A percentile compares a stretch with the other conserved stretches of the same genome.
phyloP scores from a whole-genome alignment of 2,329 filamentous ascomycete species.

The Coniella lustricola region DNA sequence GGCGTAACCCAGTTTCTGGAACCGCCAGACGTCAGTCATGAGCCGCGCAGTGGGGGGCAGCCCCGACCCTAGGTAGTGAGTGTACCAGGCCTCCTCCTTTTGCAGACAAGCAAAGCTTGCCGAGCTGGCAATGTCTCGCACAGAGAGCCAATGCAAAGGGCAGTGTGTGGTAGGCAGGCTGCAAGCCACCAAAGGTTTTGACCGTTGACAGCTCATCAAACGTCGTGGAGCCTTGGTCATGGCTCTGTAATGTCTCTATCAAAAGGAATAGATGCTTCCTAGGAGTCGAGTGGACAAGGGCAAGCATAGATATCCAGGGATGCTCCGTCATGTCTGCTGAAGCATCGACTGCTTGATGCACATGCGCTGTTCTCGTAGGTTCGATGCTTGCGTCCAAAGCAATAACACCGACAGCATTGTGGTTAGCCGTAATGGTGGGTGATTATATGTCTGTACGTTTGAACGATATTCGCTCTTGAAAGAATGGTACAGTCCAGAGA shows the following conservation, averaged over 20 bases:
- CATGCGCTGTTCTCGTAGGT: too few species aligned
- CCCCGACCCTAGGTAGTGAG: neutral
- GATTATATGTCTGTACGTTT: too few species aligned
- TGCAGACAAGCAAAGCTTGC: neutral
- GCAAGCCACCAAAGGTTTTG: constrained; percentile 11
- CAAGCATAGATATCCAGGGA: neutral
- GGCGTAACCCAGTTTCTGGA: constrained; percentile 10
- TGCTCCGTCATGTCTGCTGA: neutral
- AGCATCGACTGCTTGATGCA: neutral
- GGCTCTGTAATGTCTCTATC: neutral
- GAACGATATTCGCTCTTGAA: too few species aligned
- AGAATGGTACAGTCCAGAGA: too few species aligned
- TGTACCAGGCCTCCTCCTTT: constrained; percentile 8
- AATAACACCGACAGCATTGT: too few species aligned
- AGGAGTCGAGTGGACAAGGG: neutral
- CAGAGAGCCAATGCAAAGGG: neutral
- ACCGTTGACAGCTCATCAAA: constrained; percentile 8
- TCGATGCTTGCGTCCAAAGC: too few species aligned
- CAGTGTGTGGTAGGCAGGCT: constrained; percentile 3
- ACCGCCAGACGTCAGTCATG: neutral
- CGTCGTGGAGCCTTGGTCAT: neutral
- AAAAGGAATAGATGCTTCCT: neutral
- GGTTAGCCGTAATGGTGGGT: too few species aligned
- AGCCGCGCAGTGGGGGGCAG: constrained; percentile 8
- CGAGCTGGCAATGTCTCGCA: constrained; percentile 1